Conservation (phyloP, 306 rosid species). For the Cucurbita argyrosperma region DNA sequence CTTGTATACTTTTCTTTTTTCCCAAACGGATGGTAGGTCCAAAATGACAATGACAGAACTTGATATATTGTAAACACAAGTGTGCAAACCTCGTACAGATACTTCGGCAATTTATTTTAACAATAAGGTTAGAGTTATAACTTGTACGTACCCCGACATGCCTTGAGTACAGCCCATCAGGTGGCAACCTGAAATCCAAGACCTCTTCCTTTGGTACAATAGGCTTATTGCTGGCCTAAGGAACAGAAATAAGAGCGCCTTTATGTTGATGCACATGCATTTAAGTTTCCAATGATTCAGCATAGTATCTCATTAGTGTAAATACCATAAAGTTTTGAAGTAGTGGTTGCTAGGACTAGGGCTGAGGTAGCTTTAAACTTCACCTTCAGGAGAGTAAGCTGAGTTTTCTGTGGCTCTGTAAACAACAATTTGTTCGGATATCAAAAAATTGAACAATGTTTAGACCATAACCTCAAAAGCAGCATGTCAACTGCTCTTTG, state of each 20-base stretch:
- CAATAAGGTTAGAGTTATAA: background rate
- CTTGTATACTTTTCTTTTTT: background rate
- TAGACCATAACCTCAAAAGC: background rate
- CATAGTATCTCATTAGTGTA: background rate
- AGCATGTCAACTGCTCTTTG: background rate
- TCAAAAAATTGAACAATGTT: background rate
- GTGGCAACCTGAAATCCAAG: conserved; percentile 34
- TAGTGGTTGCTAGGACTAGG: background rate
- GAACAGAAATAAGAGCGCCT: background rate
- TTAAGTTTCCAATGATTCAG: background rate
- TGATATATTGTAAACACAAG: background rate
- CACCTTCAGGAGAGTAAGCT: background rate
- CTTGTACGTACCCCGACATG: conserved; percentile 37
- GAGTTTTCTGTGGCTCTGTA: background rate
- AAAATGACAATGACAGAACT: background rate
- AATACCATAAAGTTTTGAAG: conserved; percentile 8
- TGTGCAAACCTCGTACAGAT: background rate
- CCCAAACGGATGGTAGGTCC: background rate
- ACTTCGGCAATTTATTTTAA: background rate
- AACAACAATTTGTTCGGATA: background rate
- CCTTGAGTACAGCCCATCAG: conserved; percentile 22
- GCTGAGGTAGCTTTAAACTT: background rate
- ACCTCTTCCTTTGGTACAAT: conserved; percentile 51
- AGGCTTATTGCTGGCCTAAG: conserved; percentile 20
- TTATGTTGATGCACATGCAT: background rate